Evolutionary conservation across 192 early-diverging fungal genomes (phyloP).

Genomic region (Dissophora ornata): DNA sequence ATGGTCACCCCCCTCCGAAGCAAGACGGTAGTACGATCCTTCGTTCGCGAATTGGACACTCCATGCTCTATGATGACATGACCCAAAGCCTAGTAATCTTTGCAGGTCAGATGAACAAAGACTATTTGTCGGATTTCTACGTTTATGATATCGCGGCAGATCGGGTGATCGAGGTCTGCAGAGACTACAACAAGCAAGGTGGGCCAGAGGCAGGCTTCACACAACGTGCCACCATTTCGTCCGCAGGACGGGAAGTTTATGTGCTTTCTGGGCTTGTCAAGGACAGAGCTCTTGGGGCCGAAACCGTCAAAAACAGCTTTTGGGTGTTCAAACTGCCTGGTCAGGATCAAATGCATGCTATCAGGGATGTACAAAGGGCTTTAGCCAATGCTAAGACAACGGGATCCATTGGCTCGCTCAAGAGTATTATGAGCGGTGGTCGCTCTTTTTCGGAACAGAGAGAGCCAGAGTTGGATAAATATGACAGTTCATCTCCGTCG

Average conservation of each 20-base stretch:
- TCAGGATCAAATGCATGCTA: constrained; percentile 53
- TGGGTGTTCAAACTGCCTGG: constrained; percentile 77
- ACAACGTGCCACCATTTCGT: constrained; percentile 86
- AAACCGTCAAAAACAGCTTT: constrained; percentile 78
- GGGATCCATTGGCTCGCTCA: constrained; percentile 46
- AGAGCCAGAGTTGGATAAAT: background rate
- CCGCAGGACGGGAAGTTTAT: constrained; percentile 83
- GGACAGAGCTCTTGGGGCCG: constrained; percentile 63
- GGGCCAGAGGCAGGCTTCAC: constrained; percentile 88
- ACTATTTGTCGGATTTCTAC: constrained; percentile 84
- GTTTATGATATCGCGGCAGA: constrained; percentile 86
- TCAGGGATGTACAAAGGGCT: constrained; percentile 29
- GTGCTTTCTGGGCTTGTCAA: constrained; percentile 80
- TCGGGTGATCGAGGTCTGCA: constrained; percentile 79
- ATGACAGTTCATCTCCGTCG: background rate
- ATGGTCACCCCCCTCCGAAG: constrained; percentile 63
- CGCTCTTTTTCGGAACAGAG: constrained; percentile 15
- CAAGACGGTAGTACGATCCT: constrained; percentile 59
- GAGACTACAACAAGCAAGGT: constrained; percentile 77
- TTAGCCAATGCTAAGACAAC: constrained; percentile 18
- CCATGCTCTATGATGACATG: constrained; percentile 85
- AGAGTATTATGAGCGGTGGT: constrained; percentile 44
- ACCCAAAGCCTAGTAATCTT: constrained; percentile 86
- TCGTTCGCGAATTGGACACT: constrained; percentile 90
- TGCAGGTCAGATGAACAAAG: constrained; percentile 88